phyloP scores from a whole-genome alignment of 208 protist genomes.

The Leishmania guyanensis region DNA sequence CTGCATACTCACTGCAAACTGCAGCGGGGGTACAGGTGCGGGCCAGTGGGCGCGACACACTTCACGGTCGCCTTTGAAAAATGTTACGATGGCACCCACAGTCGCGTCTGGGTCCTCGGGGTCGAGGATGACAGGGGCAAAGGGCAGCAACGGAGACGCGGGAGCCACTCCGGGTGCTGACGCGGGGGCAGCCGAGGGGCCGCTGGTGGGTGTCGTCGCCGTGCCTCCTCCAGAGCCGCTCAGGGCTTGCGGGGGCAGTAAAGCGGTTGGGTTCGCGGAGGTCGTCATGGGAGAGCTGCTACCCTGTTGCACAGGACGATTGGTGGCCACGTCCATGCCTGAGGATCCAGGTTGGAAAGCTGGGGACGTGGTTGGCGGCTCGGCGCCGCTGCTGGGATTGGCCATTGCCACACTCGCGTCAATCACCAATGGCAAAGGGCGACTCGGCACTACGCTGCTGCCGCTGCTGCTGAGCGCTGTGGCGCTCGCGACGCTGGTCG shows the following conservation, averaged over 20 bases:
- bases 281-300: slow-evolving; percentile 4
- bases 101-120: slow-evolving; percentile 31
- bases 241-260: background rate
- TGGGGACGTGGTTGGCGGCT: slow-evolving; percentile 25
- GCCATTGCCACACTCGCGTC: slow-evolving; percentile 5
- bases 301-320: background rate
- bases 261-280: background rate
- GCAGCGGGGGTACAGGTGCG: slow-evolving; percentile 66
- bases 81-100: slow-evolving; percentile 51
- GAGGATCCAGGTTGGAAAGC: slow-evolving; percentile 29
- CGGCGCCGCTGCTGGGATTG: slow-evolving; percentile 6
- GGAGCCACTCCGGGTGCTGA: slow-evolving; percentile 6
- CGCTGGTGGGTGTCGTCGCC: slow-evolving; percentile 8
- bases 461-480: background rate
- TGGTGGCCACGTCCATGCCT: slow-evolving; percentile 8
- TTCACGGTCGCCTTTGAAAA: slow-evolving; percentile 40
- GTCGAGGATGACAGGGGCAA: slow-evolving; percentile 22
- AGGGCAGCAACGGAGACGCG: slow-evolving; percentile 22
- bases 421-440: background rate
- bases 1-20: slow-evolving; percentile 85
- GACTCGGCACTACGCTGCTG: background rate
- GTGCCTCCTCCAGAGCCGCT: slow-evolving; percentile 2
- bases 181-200: slow-evolving; percentile 9
- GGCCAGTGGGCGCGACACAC: slow-evolving; percentile 67
- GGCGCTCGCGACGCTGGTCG: slow-evolving; percentile 8